These are phyloP conservation scores for Primulina tabacum DNA, from an alignment of 257 asterid species.

Conservation along the genomic window DNA sequence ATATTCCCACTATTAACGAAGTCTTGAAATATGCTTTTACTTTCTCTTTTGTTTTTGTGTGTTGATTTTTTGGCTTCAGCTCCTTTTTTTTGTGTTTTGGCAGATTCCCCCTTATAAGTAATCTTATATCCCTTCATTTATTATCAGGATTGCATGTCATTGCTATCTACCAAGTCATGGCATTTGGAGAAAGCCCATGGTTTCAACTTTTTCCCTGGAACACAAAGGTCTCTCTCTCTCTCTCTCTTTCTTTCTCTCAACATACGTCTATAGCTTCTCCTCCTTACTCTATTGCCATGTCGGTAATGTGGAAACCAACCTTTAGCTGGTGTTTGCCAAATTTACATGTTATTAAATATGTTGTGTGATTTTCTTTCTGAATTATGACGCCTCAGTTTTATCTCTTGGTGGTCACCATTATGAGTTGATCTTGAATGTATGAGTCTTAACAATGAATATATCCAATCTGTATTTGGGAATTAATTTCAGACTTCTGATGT, in stretches of 20 bases:
- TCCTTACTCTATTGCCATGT: background rate
- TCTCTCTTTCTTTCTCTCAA: background rate
- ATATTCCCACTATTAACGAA: slow-evolving; percentile 5
- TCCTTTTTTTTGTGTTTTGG: slow-evolving; percentile 3
- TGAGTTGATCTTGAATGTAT: background rate
- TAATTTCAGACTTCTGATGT: background rate
- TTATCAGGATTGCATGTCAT: slow-evolving; percentile 73
- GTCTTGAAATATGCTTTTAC: slow-evolving; percentile 1
- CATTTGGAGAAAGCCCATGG: slow-evolving; percentile 83
- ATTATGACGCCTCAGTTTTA: background rate
- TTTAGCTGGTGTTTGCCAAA: background rate
- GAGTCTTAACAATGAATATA: background rate
- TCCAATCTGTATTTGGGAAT: background rate
- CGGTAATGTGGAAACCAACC: background rate
- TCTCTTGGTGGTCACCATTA: background rate
- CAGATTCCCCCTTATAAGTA: slow-evolving; percentile 10
- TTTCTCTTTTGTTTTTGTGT: background rate
- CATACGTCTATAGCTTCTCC: background rate
- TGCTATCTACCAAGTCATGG: slow-evolving; percentile 70
- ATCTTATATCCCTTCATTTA: slow-evolving; percentile 22
- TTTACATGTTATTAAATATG: background rate
- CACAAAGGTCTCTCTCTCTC: slow-evolving; percentile 63
- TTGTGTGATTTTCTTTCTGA: background rate
- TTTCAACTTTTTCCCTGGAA: slow-evolving; percentile 90
- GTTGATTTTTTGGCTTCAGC: background rate